These are phyloP conservation scores for Biscogniauxia marginata DNA, from an alignment of 2,329 filamentous ascomycete species.

Conservation along the genomic window DNA sequence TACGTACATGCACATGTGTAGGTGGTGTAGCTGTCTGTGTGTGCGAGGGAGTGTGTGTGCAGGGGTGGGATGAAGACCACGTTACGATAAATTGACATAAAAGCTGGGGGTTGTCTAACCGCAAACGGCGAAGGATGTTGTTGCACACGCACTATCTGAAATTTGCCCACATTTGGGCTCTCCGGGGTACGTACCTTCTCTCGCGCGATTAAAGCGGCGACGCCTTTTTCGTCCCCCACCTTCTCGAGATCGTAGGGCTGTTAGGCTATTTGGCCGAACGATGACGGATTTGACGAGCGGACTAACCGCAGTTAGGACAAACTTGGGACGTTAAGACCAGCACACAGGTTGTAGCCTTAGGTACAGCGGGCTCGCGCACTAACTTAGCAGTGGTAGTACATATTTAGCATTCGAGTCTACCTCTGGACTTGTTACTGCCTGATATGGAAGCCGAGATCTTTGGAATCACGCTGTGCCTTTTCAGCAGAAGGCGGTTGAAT, in stretches of 20 bases:
- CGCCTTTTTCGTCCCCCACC: not conserved
- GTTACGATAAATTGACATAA: not conserved
- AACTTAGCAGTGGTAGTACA: too few relatives aligned
- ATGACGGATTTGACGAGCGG: slow-evolving; percentile 14
- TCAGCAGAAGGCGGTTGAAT: not conserved
- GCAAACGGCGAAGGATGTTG: not conserved
- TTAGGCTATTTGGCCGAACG: slow-evolving; percentile 14
- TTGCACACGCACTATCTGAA: slow-evolving; percentile 1
- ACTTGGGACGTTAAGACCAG: too few relatives aligned
- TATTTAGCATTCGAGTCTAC: too few relatives aligned
- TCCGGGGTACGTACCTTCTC: not conserved
- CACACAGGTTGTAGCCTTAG: too few relatives aligned
- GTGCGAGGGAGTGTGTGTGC: not conserved
- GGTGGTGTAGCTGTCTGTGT: not conserved
- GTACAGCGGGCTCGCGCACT: too few relatives aligned
- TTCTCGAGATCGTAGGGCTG: slow-evolving; percentile 18
- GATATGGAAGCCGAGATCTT: not conserved
- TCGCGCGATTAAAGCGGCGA: slow-evolving; percentile 18
- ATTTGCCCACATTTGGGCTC: slow-evolving; percentile 17
- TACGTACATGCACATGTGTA: not conserved
- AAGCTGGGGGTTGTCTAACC: not conserved
- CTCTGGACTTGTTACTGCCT: too few relatives aligned
- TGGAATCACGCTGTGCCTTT: not conserved
- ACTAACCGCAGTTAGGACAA: slow-evolving; percentile 5
- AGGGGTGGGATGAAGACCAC: not conserved